Percentiles rank a stretch among this genome's conserved stretches.
Conservation (phyloP, 495 filamentous ascomycete genomes). For the Penicillium angulare region DNA sequence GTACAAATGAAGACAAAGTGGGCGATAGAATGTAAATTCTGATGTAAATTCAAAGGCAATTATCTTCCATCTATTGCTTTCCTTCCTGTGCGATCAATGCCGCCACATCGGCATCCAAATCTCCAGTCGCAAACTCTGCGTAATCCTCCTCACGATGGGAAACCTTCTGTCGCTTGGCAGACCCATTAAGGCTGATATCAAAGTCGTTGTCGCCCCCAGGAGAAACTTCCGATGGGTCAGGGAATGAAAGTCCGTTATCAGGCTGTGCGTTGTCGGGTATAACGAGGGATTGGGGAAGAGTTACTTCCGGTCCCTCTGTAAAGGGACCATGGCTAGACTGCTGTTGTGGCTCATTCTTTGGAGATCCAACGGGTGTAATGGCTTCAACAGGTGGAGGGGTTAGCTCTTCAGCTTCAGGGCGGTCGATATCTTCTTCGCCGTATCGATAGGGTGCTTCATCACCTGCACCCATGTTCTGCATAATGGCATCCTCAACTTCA, state of each 20-base stretch:
- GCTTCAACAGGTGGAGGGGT: slow-evolving; percentile 68
- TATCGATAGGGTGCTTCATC: slow-evolving; percentile 38
- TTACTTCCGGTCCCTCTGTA: slow-evolving; percentile 24
- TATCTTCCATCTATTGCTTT: background rate
- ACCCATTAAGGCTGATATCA: slow-evolving; percentile 35
- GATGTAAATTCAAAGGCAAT: background rate
- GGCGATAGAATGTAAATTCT: background rate
- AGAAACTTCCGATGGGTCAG: slow-evolving; percentile 50
- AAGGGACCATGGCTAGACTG: slow-evolving; percentile 18
- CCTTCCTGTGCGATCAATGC: slow-evolving; percentile 66
- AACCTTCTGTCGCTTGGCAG: slow-evolving; percentile 72
- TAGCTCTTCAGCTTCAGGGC: slow-evolving; percentile 78
- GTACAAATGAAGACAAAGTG: background rate
- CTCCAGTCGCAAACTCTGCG: slow-evolving; percentile 64
- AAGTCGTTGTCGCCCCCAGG: slow-evolving; percentile 32
- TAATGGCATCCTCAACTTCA: slow-evolving; percentile 86
- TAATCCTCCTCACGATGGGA: slow-evolving; percentile 68
- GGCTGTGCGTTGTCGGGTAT: slow-evolving; percentile 36
- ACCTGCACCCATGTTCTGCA: slow-evolving; percentile 64
- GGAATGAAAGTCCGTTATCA: slow-evolving; percentile 40
- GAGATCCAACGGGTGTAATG: slow-evolving; percentile 45
- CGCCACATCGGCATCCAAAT: slow-evolving; percentile 80
- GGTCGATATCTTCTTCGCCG: slow-evolving; percentile 45
- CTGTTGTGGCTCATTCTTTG: slow-evolving; percentile 30
- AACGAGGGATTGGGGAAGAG: slow-evolving; percentile 28